Evolutionary conservation across 192 early-diverging fungal genomes (phyloP).

Genomic region (Mortierella hygrophila): DNA sequence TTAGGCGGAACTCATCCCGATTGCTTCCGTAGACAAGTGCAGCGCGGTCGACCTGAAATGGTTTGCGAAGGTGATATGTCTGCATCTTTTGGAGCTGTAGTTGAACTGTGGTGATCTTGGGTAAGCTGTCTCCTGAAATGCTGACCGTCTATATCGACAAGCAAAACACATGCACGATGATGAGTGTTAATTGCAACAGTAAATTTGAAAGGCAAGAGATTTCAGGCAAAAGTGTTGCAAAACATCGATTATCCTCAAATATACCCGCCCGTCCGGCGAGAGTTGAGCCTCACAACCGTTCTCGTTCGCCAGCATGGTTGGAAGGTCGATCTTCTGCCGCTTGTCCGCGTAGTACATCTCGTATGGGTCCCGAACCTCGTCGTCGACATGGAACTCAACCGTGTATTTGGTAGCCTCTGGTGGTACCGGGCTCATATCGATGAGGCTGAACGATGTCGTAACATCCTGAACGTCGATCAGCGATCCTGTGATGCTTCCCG

Average conservation of each 20-base stretch:
- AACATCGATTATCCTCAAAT: not conserved
- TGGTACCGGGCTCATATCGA: not conserved
- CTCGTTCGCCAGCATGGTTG: constrained; percentile 24
- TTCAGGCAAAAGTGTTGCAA: not conserved
- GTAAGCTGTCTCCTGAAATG: constrained; percentile 9
- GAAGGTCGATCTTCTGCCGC: constrained; percentile 30
- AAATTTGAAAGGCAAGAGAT: not conserved
- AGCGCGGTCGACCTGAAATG: not conserved
- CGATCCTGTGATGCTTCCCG: not conserved
- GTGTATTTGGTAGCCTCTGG: not conserved
- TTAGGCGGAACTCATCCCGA: constrained; percentile 25
- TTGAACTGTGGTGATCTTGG: not conserved
- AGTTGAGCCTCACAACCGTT: constrained; percentile 8
- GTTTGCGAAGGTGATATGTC: constrained; percentile 26
- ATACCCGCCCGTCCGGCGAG: constrained; percentile 20
- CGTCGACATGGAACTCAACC: constrained; percentile 14
- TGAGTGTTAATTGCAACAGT: not conserved
- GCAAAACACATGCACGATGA: not conserved
- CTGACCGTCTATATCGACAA: constrained; percentile 10
- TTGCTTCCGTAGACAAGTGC: constrained; percentile 39
- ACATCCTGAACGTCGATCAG: constrained; percentile 27
- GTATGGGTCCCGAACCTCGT: constrained; percentile 10
- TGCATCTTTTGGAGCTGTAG: constrained; percentile 24
- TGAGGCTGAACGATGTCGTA: not conserved
- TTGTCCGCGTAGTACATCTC: constrained; percentile 40